A percentile compares a stretch with the other conserved stretches of the same genome.
Conservation (phyloP, 2,329 filamentous ascomycete species). For the Periglandula ipomoeae region DNA sequence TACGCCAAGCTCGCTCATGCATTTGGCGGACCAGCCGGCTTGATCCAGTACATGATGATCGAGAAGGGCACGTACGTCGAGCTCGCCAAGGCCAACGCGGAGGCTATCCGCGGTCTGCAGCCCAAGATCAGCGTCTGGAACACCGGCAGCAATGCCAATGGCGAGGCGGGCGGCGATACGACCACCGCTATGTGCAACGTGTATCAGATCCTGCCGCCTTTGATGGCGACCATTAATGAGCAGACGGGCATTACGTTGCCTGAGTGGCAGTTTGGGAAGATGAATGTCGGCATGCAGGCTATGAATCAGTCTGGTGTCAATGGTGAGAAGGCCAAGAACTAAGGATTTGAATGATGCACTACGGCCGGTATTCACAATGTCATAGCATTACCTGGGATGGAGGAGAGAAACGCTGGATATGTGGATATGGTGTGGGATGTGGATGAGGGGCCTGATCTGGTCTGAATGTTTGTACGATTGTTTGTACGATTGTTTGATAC, state of each 20-base stretch:
- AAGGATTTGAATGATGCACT: too few relatives aligned
- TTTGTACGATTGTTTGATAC: neutral
- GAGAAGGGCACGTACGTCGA: constrained; percentile 71
- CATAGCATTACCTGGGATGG: too few relatives aligned
- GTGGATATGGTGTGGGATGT: too few relatives aligned
- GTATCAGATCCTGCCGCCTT: constrained; percentile 74
- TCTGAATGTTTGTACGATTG: too few relatives aligned
- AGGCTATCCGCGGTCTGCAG: constrained; percentile 65
- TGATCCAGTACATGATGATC: constrained; percentile 83
- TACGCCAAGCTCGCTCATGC: constrained; percentile 63
- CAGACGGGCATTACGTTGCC: constrained; percentile 79
- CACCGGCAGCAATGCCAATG: constrained; percentile 47
- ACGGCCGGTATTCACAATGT: too few relatives aligned
- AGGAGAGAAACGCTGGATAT: too few relatives aligned
- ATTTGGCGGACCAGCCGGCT: constrained; percentile 67
- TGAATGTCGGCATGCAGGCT: constrained; percentile 27
- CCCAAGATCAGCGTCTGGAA: constrained; percentile 92
- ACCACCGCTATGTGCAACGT: constrained; percentile 61
- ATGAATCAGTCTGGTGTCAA: constrained; percentile 15
- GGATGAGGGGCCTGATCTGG: too few relatives aligned
- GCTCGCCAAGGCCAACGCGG: constrained; percentile 69
- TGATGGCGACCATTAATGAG: constrained; percentile 78
- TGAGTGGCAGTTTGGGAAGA: constrained; percentile 58
- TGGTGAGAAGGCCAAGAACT: neutral
- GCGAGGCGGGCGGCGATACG: constrained; percentile 40